Percentiles rank a stretch among this genome's conserved stretches.
Evolutionary conservation across 805 yeast species (phyloP).

Genomic region (Candida maris): DNA sequence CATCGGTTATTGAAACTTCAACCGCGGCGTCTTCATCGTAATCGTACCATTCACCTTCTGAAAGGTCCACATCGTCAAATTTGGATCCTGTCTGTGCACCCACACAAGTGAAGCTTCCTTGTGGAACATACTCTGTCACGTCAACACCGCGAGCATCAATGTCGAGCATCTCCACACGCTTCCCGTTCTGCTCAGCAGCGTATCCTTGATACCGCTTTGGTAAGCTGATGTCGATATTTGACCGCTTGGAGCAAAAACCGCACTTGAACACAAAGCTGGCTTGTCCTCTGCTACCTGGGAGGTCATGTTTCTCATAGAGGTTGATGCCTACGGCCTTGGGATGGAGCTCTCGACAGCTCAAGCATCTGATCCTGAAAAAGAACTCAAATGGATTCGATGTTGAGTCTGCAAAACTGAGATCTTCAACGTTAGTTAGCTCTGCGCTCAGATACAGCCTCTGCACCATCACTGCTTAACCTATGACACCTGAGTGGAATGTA

Average conservation of each 20-base stretch:
- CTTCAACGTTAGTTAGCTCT: constrained; percentile 34
- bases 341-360: constrained; percentile 75
- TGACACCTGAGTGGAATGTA: no score
- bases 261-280: constrained; percentile 72
- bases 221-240: constrained; percentile 20
- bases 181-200: constrained; percentile 39
- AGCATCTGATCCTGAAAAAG: constrained; percentile 70
- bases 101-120: constrained; percentile 52
- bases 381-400: constrained; percentile 65
- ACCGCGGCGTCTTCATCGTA: constrained; percentile 80
- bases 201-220: constrained; percentile 29
- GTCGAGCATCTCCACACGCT: constrained; percentile 49
- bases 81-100: constrained; percentile 47
- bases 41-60: constrained; percentile 89
- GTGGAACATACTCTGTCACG: constrained; percentile 61
- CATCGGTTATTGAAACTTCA: constrained; percentile 79
- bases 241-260: constrained; percentile 24
- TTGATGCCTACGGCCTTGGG: constrained; percentile 67
- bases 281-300: constrained; percentile 72
- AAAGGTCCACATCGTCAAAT: constrained; percentile 65
- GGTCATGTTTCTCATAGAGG: constrained; percentile 59
- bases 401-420: constrained; percentile 53
- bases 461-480: no score
- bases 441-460: constrained; percentile 33
- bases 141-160: constrained; percentile 88